These are phyloP conservation scores for Lachancea sp. DNA, from an alignment of 805 yeast genomes.

Conservation along the genomic window DNA sequence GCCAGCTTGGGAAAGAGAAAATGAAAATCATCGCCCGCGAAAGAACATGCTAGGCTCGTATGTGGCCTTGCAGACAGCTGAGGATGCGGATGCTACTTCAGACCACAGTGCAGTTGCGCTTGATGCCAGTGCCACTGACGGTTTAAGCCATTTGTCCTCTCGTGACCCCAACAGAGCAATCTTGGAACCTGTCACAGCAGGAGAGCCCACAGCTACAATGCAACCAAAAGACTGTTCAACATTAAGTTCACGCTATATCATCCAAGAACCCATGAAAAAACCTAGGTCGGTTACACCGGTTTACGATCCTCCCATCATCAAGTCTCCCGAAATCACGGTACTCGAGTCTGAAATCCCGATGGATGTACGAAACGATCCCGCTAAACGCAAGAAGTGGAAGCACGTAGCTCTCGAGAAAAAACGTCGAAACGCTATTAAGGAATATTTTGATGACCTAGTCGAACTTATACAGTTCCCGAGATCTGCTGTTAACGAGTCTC, in stretches of 20 bases:
- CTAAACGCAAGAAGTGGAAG: slow-evolving; percentile 28
- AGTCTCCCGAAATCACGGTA: slow-evolving; percentile 25
- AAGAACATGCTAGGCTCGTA: not conserved
- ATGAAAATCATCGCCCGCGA: not conserved
- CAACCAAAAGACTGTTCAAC: no score
- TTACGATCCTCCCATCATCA: slow-evolving; percentile 7
- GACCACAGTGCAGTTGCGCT: no score
- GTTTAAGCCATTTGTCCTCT: no score
- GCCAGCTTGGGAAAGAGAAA: not conserved
- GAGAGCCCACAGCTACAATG: no score
- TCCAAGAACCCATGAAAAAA: not conserved
- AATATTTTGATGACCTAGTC: slow-evolving; percentile 26
- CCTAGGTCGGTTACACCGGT: not conserved
- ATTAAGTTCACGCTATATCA: no score
- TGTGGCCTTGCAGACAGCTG: no score
- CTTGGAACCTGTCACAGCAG: no score
- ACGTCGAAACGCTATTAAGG: slow-evolving; percentile 28
- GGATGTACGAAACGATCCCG: slow-evolving; percentile 17
- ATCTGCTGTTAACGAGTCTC: not conserved
- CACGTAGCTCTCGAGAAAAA: slow-evolving; percentile 31
- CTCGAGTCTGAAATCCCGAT: slow-evolving; percentile 21
- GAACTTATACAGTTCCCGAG: slow-evolving; percentile 21
- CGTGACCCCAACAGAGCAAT: no score
- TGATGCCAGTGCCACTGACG: no score
- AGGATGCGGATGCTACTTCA: no score